Conservation (phyloP, 202 grass and related monocot genomes). For the Elaeis oleifera region DNA sequence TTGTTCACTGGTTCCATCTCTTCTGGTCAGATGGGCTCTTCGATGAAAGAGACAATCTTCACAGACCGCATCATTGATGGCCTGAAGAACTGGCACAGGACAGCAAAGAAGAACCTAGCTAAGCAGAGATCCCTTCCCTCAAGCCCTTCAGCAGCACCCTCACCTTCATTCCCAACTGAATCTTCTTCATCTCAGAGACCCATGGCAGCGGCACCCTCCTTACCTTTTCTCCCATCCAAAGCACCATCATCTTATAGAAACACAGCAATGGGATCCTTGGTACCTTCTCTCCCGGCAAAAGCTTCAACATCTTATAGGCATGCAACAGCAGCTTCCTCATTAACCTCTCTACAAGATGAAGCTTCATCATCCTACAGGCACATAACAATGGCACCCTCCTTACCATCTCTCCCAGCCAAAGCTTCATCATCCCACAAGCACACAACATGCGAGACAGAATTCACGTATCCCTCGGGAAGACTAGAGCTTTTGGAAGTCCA, state of each 20-base stretch:
- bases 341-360: too few species aligned
- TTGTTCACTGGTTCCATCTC: neutral
- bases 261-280: too few species aligned
- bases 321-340: too few species aligned
- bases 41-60: slow-evolving; percentile 10
- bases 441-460: neutral
- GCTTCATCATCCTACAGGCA: too few species aligned
- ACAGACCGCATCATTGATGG: neutral
- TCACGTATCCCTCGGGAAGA: slow-evolving; percentile 12
- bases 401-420: neutral
- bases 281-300: too few species aligned
- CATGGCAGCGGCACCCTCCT: too few species aligned
- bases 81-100: slow-evolving; percentile 1
- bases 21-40: slow-evolving; percentile 13
- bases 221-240: too few species aligned
- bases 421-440: neutral
- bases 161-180: neutral
- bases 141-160: neutral
- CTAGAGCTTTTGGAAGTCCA: slow-evolving; percentile 14
- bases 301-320: too few species aligned
- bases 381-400: too few species aligned
- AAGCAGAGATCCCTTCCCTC: neutral
- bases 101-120: neutral
- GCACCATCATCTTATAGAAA: too few species aligned
- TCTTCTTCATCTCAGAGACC: too few species aligned